Base-by-base conservation (phyloP, 2,329 filamentous ascomycete species). In the Pseudocercospora vitis region DNA sequence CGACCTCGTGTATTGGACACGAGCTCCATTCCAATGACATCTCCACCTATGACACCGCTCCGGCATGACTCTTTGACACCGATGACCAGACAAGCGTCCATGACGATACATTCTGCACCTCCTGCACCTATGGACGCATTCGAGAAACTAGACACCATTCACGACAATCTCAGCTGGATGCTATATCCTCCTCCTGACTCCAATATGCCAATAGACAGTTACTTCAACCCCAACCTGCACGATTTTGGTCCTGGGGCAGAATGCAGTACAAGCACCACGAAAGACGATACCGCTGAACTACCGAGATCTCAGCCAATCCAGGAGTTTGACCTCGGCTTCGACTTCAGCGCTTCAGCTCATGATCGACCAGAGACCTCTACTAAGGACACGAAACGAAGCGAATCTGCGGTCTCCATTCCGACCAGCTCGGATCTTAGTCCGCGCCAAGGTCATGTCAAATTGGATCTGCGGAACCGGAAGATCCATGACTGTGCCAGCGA, bases 401-500 rank as follows among this genome's bases (percentile, higher is more conserved):
- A 46, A 18, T 19, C 42, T 16, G 31, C 42, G 19, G 21, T 14
- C 28, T 29, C 42, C n/a, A 18, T 12, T 4, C 24, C 28, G 6
- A 46, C 42, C 12, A 39, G 35, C 35, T 39, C 35, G 6, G 35
- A 14, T 7, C 7, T 39, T 19, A 46, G 42, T 29, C 42, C 42
- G 8, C 14, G 42, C 9, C n/a, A 28, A n/a, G 18, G n/a, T n/a
- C n/a, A n/a, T n/a, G n/a, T 14, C 2, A 46, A 18, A 7, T 2
- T 19, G 14, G 42, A 46, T 28, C 42, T 46, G 3, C 24, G 42
- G 14, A 11, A 28, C 14, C 24, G 28, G n/a, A 46, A 46, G 21
- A 28, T 24, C 12, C 42, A 29, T 9, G 49, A 42, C 12, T 52
- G 49, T 24, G 33, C 45, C 8, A 52, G 49, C 29, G 45, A 29